phyloP scores from a whole-genome alignment of 495 filamentous ascomycete species.

The Bombardia bombarda region DNA sequence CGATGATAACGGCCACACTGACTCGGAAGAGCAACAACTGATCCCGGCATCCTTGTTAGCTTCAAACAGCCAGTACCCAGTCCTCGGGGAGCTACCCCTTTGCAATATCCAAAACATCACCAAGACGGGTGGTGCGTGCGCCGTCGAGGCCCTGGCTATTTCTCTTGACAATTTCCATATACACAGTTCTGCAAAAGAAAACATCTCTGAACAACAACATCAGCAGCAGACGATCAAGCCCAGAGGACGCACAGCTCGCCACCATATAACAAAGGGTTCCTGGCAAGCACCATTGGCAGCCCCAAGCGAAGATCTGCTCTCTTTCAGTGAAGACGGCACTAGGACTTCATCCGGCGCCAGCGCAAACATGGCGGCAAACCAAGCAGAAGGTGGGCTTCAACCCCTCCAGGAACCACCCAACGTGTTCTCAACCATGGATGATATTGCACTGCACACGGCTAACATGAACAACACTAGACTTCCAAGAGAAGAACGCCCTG shows the following conservation, averaged over 20 bases:
- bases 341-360: background rate
- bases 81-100: constrained; percentile 26
- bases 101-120: constrained; percentile 23
- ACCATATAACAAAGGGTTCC: constrained; percentile 2
- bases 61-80: constrained; percentile 10
- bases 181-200: constrained; percentile 15
- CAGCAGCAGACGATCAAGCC: constrained; percentile 3
- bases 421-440: no score
- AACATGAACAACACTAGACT: background rate
- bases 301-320: background rate
- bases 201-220: no score
- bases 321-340: background rate
- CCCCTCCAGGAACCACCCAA: no score
- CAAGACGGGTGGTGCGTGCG: no score
- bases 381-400: constrained; percentile 2
- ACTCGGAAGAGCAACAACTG: background rate
- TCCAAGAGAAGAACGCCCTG: constrained; percentile 17
- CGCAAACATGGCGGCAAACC: background rate
- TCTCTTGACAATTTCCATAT: constrained; percentile 26
- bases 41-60: constrained; percentile 5
- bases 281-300: constrained; percentile 2
- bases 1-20: background rate
- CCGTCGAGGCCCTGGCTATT: constrained; percentile 21
- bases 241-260: constrained; percentile 7
- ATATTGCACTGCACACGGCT: no score